Percentiles rank a stretch among this genome's conserved stretches.
Evolutionary conservation across 495 filamentous ascomycete species (phyloP).

Genomic region (Podospora tetraspora): DNA sequence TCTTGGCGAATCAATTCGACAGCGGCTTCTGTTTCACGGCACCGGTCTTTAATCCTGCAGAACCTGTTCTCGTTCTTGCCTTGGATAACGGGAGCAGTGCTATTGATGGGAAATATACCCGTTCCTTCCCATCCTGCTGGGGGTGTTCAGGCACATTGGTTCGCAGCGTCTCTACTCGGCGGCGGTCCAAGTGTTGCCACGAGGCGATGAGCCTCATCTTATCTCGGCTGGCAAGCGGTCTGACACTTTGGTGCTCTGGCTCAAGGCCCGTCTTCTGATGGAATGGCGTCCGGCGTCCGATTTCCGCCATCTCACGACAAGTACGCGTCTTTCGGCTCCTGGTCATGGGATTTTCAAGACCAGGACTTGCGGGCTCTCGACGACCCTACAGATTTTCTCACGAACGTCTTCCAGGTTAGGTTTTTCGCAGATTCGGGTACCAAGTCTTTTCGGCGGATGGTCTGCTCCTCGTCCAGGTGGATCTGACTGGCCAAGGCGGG

Average conservation of each 20-base stretch:
- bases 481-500: neutral
- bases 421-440: neutral
- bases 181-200: neutral
- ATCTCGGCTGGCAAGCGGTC: neutral
- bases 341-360: neutral
- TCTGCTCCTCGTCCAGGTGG: neutral
- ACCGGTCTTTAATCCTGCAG: conserved; percentile 1
- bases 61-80: conserved; percentile 11
- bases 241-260: neutral
- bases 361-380: neutral
- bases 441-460: neutral
- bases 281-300: neutral
- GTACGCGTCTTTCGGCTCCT: neutral
- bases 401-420: neutral
- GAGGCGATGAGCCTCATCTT: neutral
- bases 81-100: conserved; percentile 22
- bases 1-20: neutral
- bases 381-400: neutral
- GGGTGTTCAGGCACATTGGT: neutral
- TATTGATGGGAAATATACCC: conserved; percentile 8
- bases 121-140: neutral
- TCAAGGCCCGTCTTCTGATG: neutral
- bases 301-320: neutral
- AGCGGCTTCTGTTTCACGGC: neutral
- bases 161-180: neutral